phyloP scores from a whole-genome alignment of 306 rosid species.

The Acacia acuminata region DNA sequence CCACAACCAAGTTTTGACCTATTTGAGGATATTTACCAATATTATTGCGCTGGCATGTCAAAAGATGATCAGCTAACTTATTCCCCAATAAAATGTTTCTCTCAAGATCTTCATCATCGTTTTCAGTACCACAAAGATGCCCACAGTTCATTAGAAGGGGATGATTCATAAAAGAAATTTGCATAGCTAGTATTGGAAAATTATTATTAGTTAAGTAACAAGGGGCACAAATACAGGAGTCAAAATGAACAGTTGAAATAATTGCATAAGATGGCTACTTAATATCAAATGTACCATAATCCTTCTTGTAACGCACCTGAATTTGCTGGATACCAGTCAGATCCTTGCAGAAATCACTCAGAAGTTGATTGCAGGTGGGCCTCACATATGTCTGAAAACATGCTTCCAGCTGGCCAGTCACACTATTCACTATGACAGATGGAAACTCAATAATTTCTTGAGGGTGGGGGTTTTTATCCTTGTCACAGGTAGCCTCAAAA shows the following conservation, averaged over 20 bases:
- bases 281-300: slow-evolving; percentile 1
- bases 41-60: not conserved
- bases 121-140: slow-evolving; percentile 8
- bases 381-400: slow-evolving; percentile 93
- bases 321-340: slow-evolving; percentile 93
- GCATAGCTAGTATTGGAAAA: not conserved
- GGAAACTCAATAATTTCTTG: slow-evolving; percentile 98
- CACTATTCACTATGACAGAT: slow-evolving; percentile 86
- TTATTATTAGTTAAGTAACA: not conserved
- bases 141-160: slow-evolving; percentile 1
- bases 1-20: not conserved
- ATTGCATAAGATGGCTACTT: not conserved
- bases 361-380: slow-evolving; percentile 81
- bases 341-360: slow-evolving; percentile 91
- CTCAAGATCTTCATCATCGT: not conserved
- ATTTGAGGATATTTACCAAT: not conserved
- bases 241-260: slow-evolving; percentile 9
- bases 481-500: slow-evolving; percentile 95
- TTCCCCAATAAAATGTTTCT: not conserved
- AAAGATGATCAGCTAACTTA: not conserved
- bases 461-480: slow-evolving; percentile 84
- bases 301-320: slow-evolving; percentile 62
- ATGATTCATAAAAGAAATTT: slow-evolving; percentile 1
- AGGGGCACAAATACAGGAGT: not conserved
- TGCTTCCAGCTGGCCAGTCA: slow-evolving; percentile 90